Base-by-base conservation (phyloP, 306 rosid species). In the Inga oerstediana region DNA sequence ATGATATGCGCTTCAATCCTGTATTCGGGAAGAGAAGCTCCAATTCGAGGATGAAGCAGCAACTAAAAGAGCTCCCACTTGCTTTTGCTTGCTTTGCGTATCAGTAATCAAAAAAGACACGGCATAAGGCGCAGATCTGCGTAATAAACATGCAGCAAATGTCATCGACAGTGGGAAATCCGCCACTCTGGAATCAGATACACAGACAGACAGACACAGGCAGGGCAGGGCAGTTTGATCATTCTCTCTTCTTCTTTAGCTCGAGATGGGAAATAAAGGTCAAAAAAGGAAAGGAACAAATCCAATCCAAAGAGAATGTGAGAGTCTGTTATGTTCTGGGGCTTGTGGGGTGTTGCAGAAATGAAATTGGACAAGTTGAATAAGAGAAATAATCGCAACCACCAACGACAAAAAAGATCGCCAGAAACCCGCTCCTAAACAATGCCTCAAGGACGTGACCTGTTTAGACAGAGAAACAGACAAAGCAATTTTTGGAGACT, bases 121-220 rank as follows among this genome's bases (percentile, higher is more conserved):
- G 62, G 58, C 76, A 72, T 22, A 77, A 51, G 77, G 83, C 82
- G 61, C 83, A 78, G 89, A 86, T 84, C 89, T 46, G 44, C 27
- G 72, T 13, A 32, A 59, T 49, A 70, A 73, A 78, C 69, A 69
- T 44, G 72, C 74, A 64, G 52, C 44, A 82, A 82, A 37, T 52
- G 39, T 34, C 48, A 82, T n/a, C 72, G 46, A 66, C 74, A 35
- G 44, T 10, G 39, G 66, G 32, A 19, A 72, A 22, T 10, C 32
- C 48, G 19, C 66, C 52, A 78, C 44, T 10, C 62, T 4, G 24
- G 41, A 44, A 8, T 30, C 54, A 72, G 37, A 43, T 56, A 65
- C 30, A 81, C 3, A 11, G 74, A 49, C 3, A 11, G 74, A 49
- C 56, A 43, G 35, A 43, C 27, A 24, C 27, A 24, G 27, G 27